Evolutionary conservation across 805 yeast genomes (phyloP).

Genomic region (Yamadazyma philogaea): DNA sequence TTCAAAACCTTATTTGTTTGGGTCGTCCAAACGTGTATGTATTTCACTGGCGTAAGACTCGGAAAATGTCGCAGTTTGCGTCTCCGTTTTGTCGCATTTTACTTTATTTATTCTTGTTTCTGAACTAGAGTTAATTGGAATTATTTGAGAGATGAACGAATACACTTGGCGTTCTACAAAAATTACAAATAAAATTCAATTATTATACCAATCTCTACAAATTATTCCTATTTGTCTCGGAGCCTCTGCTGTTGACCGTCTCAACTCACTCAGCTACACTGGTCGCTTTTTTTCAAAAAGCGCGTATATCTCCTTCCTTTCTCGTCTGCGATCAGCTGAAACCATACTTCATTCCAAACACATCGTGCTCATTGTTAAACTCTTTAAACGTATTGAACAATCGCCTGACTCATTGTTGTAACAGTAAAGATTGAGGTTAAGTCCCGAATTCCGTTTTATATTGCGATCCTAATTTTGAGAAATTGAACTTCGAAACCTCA

Average conservation of each 20-base stretch:
- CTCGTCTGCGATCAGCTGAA: conserved; percentile 3
- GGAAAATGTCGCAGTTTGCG: conserved; percentile 1
- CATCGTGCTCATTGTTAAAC: background rate
- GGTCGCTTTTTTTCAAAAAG: background rate
- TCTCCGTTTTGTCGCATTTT: conserved; percentile 2
- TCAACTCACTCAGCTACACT: background rate
- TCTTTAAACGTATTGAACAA: too few species aligned
- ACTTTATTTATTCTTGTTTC: conserved; percentile 2
- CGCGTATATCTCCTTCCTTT: conserved; percentile 2
- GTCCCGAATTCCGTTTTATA: background rate
- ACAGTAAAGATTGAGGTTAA: background rate
- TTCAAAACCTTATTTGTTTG: too few species aligned
- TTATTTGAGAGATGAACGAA: background rate
- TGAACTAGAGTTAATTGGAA: conserved; percentile 1
- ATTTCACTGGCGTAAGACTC: background rate
- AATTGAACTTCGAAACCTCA: background rate
- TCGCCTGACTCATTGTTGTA: background rate
- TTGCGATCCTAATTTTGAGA: background rate
- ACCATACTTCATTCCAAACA: background rate
- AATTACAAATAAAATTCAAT: background rate
- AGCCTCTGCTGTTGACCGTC: background rate
- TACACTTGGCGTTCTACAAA: background rate
- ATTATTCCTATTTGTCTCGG: background rate
- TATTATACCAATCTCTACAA: background rate
- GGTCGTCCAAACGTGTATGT: too few species aligned